These are phyloP conservation scores for Helminthosporium solani DNA, from an alignment of 2,329 filamentous ascomycete genomes.

Conservation along the genomic window DNA sequence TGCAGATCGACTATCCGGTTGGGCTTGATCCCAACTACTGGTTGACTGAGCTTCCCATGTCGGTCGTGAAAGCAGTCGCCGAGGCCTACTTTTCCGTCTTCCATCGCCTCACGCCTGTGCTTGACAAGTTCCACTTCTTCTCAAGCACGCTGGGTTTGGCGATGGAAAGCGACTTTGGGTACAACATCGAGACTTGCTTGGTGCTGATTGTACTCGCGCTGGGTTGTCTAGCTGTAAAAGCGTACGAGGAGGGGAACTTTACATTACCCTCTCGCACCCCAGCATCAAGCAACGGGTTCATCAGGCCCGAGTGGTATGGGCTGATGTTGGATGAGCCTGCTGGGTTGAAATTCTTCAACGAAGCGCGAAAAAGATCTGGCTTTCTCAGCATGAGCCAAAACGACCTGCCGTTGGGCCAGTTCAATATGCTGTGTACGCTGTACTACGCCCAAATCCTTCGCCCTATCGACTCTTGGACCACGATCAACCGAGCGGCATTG, in stretches of 20 bases:
- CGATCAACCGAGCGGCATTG: slow-evolving; percentile 53
- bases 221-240: slow-evolving; percentile 52
- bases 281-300: slow-evolving; percentile 17
- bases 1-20: slow-evolving; percentile 37
- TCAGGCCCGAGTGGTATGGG: slow-evolving; percentile 38
- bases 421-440: slow-evolving; percentile 53
- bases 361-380: slow-evolving; percentile 54
- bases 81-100: slow-evolving; percentile 58
- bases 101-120: slow-evolving; percentile 54
- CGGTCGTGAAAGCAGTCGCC: slow-evolving; percentile 53
- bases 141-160: slow-evolving; percentile 52
- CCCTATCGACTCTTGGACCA: slow-evolving; percentile 56
- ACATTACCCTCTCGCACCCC: slow-evolving; percentile 40
- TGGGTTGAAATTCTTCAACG: slow-evolving; percentile 56
- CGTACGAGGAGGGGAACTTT: slow-evolving; percentile 53
- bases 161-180: slow-evolving; percentile 53
- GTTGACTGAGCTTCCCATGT: slow-evolving; percentile 51
- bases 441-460: slow-evolving; percentile 56
- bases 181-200: slow-evolving; percentile 54
- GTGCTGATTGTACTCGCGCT: slow-evolving; percentile 54
- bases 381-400: slow-evolving; percentile 52
- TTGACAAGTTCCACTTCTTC: slow-evolving; percentile 55
- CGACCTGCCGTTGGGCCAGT: slow-evolving; percentile 54
- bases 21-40: slow-evolving; percentile 41
- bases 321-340: slow-evolving; percentile 43